Evolutionary conservation across 2,329 filamentous ascomycete genomes (phyloP), one percentile per base, ranked within the genome.

Genomic region (Talaromyces sp.): DNA sequence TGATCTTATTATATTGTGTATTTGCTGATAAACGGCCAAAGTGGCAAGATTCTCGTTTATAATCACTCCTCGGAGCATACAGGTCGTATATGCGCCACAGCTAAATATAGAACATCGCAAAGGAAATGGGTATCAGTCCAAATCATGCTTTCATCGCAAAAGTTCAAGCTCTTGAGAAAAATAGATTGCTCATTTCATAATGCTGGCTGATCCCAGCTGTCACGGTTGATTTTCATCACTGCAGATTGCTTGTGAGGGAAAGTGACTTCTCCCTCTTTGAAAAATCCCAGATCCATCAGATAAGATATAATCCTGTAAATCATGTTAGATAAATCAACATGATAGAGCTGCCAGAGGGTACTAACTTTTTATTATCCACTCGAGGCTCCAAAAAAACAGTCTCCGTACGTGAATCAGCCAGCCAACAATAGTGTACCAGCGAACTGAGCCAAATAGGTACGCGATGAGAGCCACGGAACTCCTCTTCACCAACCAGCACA

Each of bases 231-330:
- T 67, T 88, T 88, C 75, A 96, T 88, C 61, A 93, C 81, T 74
- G 92, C 95, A 6, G 90, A 86, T 71, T 96, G 91, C 73, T 99
- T 99, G 71, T 97, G 92, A 1, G 91, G 88, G 63, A 99, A 91
- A 1, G 86, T 83, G 53, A 97, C 81, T 68, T 97, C 91, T 60
- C 86, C 86, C 74, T 96, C 89, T 69, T 91, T 94, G 63, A 87
- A 85, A 70, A 97, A 99, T 0, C 93, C 92, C 0, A 82, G 81
- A 6, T 83, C 76, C 61, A 89, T 82, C 15, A 95, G 81, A 62
- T 93, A 90, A 6, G 80, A 72, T 63, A 88, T 84, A 57, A 91
- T 81, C 64, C 88, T 91, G 54, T 3, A 46, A n/a, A 13, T 28
- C 22, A 17, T 33, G 25, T 48, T 35, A 48, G 45, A 15, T 11